phyloP scores from a whole-genome alignment of 2,329 filamentous ascomycete species.

The Diaporthe eres region DNA sequence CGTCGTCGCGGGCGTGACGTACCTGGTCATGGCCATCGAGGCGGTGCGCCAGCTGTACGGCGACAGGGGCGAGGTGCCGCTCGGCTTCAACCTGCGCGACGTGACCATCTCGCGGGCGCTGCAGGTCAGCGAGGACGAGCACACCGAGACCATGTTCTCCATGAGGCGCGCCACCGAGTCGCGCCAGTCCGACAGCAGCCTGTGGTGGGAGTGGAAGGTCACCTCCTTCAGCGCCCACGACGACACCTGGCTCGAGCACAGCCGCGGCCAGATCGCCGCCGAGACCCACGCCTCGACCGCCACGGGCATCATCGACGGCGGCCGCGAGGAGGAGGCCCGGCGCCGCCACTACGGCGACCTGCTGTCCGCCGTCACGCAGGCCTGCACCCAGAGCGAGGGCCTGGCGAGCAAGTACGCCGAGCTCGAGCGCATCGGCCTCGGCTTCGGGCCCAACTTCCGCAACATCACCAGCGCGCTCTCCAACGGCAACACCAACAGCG shows the following conservation, averaged over 20 bases:
- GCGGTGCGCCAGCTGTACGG: conserved; percentile 42
- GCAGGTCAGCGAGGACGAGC: conserved; percentile 40
- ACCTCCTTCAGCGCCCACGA: conserved; percentile 35
- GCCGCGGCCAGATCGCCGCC: conserved; percentile 33
- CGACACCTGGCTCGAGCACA: conserved; percentile 36
- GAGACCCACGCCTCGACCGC: conserved; percentile 31
- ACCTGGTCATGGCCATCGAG: conserved; percentile 43
- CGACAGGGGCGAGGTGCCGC: conserved; percentile 17
- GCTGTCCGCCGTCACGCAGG: conserved; percentile 22
- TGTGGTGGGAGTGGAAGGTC: conserved; percentile 40
- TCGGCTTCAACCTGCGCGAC: conserved; percentile 39
- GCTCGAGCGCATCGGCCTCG: conserved; percentile 39
- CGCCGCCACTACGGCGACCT: conserved; percentile 25
- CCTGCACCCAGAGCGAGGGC: conserved; percentile 34
- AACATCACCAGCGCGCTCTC: conserved; percentile 36
- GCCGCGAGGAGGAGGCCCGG: conserved; percentile 27
- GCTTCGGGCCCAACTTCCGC: conserved; percentile 39
- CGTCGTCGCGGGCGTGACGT: conserved; percentile 44
- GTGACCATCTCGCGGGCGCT: conserved; percentile 37
- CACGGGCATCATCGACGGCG: conserved; percentile 32
- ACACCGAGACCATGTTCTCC: conserved; percentile 36
- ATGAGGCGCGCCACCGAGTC: conserved; percentile 36
- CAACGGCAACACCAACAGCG: neutral
- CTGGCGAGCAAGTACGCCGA: conserved; percentile 35
- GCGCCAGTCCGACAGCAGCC: conserved; percentile 35